Evolutionary conservation across 352 stramenopile species (phyloP).

Genomic region (Phytophthora kernoviae): DNA sequence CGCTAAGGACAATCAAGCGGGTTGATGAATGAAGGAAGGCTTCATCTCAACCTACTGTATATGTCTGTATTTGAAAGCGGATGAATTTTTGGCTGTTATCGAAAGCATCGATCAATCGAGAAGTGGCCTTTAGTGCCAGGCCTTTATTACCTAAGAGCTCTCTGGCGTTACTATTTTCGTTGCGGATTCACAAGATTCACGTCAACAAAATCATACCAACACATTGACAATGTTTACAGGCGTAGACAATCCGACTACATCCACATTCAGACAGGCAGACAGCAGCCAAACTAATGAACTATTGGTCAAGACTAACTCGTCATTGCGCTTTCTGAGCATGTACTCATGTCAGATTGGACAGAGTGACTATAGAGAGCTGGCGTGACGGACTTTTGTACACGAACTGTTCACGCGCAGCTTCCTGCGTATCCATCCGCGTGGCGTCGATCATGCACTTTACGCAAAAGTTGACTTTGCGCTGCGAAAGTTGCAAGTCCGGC

Average conservation of each 20-base stretch:
- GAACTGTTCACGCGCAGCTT: slow-evolving; percentile 26
- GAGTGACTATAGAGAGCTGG: slow-evolving; percentile 8
- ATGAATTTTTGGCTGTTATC: slow-evolving; percentile 1
- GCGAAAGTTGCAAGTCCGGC: slow-evolving; percentile 15
- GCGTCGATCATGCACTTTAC: slow-evolving; percentile 24
- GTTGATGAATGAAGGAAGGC: not conserved
- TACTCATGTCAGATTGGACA: slow-evolving; percentile 18
- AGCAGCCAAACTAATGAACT: too few relatives aligned
- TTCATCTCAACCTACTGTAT: slow-evolving; percentile 6
- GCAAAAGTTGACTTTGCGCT: slow-evolving; percentile 30
- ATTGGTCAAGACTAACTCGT: not conserved
- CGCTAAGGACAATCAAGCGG: slow-evolving; percentile 10
- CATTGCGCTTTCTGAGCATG: slow-evolving; percentile 17
- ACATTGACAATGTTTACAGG: too few relatives aligned
- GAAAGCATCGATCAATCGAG: too few relatives aligned
- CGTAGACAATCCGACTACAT: too few relatives aligned
- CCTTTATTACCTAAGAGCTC: too few relatives aligned
- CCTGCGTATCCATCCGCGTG: slow-evolving; percentile 21
- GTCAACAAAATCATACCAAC: too few relatives aligned
- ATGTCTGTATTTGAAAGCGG: slow-evolving; percentile 14
- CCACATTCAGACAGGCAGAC: too few relatives aligned
- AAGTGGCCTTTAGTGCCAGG: too few relatives aligned
- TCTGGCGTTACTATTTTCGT: too few relatives aligned
- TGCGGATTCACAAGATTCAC: too few relatives aligned
- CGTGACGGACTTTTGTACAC: slow-evolving; percentile 17